Conservation (phyloP, 257 asterid species). For the Solanum gracilifrons region DNA sequence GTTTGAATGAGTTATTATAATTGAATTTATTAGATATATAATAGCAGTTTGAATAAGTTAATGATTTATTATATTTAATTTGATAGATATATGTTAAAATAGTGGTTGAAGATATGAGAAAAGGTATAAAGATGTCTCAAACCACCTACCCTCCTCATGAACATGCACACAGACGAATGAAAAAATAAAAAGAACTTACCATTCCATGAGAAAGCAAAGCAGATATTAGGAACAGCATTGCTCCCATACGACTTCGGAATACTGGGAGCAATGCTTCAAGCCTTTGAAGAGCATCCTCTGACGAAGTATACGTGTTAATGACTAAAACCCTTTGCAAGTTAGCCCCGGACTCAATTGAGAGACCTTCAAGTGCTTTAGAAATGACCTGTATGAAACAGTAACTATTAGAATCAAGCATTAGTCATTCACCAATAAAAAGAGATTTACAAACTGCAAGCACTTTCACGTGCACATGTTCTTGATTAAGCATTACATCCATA, state of each 20-base stretch:
- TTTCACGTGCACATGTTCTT: background rate
- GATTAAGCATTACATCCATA: background rate
- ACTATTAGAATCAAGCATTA: background rate
- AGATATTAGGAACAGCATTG: slow-evolving; percentile 82
- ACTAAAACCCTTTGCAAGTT: slow-evolving; percentile 61
- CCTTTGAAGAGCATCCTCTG: slow-evolving; percentile 35
- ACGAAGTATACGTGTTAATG: slow-evolving; percentile 50
- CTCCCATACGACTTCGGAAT: slow-evolving; percentile 91
- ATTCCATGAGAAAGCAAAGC: slow-evolving; percentile 91
- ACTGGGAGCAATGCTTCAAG: slow-evolving; percentile 73
- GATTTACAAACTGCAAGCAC: background rate
- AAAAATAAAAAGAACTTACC: slow-evolving; percentile 29
- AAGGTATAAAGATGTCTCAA: background rate
- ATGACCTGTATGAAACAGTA: slow-evolving; percentile 33
- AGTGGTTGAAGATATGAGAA: background rate
- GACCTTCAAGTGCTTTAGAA: slow-evolving; percentile 59
- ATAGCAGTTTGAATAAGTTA: background rate
- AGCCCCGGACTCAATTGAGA: slow-evolving; percentile 66
- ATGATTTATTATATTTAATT: background rate
- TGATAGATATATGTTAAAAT: background rate
- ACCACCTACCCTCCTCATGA: background rate
- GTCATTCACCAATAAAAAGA: background rate
- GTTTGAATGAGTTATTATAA: background rate
- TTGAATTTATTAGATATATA: background rate
- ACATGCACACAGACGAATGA: background rate